These are phyloP conservation scores for Hypoxylon sp. DNA, from an alignment of 2,329 filamentous ascomycete genomes.

Conservation along the genomic window DNA sequence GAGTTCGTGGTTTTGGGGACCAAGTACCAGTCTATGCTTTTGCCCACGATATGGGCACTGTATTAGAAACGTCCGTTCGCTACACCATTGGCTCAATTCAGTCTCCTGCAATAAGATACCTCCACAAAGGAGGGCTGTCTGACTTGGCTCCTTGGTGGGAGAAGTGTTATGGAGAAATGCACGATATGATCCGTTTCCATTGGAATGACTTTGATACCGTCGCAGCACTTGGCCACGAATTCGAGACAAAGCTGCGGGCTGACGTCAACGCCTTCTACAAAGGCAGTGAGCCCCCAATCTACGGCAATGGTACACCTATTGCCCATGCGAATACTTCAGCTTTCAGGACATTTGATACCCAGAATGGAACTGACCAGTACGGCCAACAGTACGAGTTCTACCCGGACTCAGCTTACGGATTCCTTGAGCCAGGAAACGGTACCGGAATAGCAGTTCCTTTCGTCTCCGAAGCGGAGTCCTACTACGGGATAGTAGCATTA, in stretches of 20 bases:
- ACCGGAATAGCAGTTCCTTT: conserved; percentile 70
- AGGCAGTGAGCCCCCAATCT: conserved; percentile 60
- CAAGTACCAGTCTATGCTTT: conserved; percentile 82
- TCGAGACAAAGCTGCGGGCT: conserved; percentile 73
- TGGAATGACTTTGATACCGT: conserved; percentile 76
- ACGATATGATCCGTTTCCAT: conserved; percentile 75
- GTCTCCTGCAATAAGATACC: conserved; percentile 78
- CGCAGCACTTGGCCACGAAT: conserved; percentile 72
- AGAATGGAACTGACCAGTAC: conserved; percentile 49
- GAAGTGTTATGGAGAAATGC: conserved; percentile 73
- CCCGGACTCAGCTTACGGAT: conserved; percentile 45
- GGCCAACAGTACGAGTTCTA: conserved; percentile 46
- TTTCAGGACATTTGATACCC: conserved; percentile 52
- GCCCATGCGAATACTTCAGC: conserved; percentile 9
- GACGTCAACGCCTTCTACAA: conserved; percentile 77
- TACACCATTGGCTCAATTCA: conserved; percentile 81
- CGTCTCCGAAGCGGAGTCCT: conserved; percentile 79
- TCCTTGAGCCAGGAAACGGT: conserved; percentile 63
- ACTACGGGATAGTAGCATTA: conserved; percentile 81
- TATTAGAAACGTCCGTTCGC: conserved; percentile 64
- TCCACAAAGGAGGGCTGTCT: conserved; percentile 76
- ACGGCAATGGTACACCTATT: conserved; percentile 68
- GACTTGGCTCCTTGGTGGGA: conserved; percentile 80
- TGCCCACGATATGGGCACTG: conserved; percentile 61
- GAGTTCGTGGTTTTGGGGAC: conserved; percentile 75